Evolutionary conservation across 192 early-diverging fungal genomes (phyloP), one percentile per base, ranked within the genome.

Genomic region (Coemansia sp.): DNA sequence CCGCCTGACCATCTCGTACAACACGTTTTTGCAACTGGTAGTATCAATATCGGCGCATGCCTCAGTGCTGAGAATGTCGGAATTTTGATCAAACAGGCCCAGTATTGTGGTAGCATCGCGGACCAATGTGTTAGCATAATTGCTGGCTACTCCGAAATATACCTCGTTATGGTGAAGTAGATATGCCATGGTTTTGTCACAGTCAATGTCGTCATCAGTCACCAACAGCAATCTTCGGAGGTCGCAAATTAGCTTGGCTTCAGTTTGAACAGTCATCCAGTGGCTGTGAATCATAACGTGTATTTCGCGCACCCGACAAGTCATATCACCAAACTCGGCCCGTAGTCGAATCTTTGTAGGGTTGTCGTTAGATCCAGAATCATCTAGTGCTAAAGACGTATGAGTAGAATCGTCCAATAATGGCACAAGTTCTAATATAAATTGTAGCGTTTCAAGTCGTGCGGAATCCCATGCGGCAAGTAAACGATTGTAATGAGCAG

Each of bases 321-420:
- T 26, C 61, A 79, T 49, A 48, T 73, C 68, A 3, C 76, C 76
- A 69, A 79, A 70, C 52, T 79, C 76, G 1, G 76, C 76, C 18
- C 71, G 71, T 49, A 79, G 50, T 3, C 66, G 52, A 23, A 55
- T 61, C 35, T 52, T 49, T 10, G 37, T 45, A 1, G 75, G 62
- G 12, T 62, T 63, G 24, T 29, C 50, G 45, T 61, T 60, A 45
- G 45, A 55, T 5, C 27, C 27, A 3, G 61, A 8, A 5, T 29
- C 62, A 3, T 16, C 16, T 6, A 37, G 35, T 27, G 20, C 58
- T 18, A 29, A 19, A 7, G 38, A 47, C 13, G 35, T n/a, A n/a
- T n/a, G 14, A n/a, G 41, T 20, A 18, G 48, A 39, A 26, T 16
- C 20, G 4, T 27, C 67, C 18, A 64, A 22, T 20, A 70, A 27